phyloP scores from a whole-genome alignment of 495 filamentous ascomycete species.

The Penicillium samsonianum region DNA sequence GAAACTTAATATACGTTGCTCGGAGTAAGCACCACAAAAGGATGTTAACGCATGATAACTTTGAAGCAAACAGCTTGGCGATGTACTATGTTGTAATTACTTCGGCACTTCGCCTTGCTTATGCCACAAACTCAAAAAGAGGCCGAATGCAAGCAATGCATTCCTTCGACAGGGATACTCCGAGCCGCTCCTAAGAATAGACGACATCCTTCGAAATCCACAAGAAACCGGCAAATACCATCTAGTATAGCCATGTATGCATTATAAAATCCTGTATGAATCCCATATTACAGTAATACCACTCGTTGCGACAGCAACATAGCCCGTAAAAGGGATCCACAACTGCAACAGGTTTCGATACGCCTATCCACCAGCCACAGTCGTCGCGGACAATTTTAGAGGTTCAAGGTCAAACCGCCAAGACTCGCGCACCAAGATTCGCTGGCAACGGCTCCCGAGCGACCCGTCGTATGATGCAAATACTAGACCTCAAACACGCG shows the following conservation, averaged over 20 bases:
- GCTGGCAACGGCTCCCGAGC: constrained; percentile 1
- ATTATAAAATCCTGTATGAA: background rate
- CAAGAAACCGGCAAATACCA: background rate
- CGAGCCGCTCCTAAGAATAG: constrained; percentile 3
- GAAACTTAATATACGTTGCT: background rate
- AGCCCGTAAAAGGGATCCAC: background rate
- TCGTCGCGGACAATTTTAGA: background rate
- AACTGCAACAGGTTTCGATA: constrained; percentile 2
- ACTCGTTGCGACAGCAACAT: constrained; percentile 9
- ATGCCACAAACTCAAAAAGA: background rate
- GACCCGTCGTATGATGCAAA: background rate
- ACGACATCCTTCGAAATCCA: background rate
- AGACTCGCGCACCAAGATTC: constrained; percentile 3
- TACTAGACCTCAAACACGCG: background rate
- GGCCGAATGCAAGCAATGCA: background rate
- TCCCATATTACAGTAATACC: constrained; percentile 5
- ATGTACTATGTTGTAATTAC: background rate
- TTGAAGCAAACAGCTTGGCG: no score
- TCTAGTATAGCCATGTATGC: no score
- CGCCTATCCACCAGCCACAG: background rate
- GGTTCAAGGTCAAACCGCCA: constrained; percentile 3
- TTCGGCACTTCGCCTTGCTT: background rate
- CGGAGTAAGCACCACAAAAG: background rate
- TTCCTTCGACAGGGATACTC: background rate
- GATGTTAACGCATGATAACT: no score